Evolutionary conservation across 306 rosid species (phyloP).

Genomic region (Cucumis cinereus): DNA sequence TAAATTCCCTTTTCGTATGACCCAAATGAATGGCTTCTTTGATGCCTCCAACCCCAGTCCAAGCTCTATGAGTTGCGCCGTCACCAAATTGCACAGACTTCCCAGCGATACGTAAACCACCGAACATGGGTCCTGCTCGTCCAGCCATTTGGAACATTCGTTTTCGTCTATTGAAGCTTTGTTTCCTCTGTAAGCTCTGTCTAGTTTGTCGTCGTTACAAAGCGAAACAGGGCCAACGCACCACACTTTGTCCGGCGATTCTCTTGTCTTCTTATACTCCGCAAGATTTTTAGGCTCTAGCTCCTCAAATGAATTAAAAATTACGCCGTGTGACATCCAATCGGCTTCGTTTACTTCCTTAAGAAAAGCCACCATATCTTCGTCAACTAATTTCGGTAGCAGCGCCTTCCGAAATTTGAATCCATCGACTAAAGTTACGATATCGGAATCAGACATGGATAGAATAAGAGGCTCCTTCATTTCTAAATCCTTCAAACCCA

Average conservation of each 20-base stretch:
- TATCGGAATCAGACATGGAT: background rate
- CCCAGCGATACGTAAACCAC: slow-evolving; percentile 48
- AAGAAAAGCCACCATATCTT: background rate
- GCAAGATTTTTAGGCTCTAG: slow-evolving; percentile 28
- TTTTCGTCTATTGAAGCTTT: slow-evolving; percentile 17
- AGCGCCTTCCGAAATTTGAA: slow-evolving; percentile 5
- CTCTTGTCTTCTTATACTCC: slow-evolving; percentile 24
- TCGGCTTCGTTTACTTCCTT: background rate
- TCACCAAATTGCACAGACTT: slow-evolving; percentile 11
- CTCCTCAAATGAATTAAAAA: slow-evolving; percentile 23
- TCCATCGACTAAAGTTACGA: background rate
- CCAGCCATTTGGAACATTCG: slow-evolving; percentile 33
- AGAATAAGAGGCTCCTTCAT: background rate
- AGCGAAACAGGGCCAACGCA: slow-evolving; percentile 29
- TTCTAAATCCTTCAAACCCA: background rate
- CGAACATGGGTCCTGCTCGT: slow-evolving; percentile 13
- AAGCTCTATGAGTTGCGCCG: slow-evolving; percentile 18
- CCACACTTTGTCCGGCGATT: slow-evolving; percentile 29
- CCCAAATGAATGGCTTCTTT: slow-evolving; percentile 27
- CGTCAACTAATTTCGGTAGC: background rate
- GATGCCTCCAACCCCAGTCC: slow-evolving; percentile 27
- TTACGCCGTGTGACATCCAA: slow-evolving; percentile 8
- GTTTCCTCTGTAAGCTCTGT: slow-evolving; percentile 46
- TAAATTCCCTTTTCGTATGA: background rate
- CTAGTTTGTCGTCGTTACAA: slow-evolving; percentile 23